These are phyloP conservation scores for Apiospora aurea DNA, from an alignment of 2,329 filamentous ascomycete species.

Conservation along the genomic window DNA sequence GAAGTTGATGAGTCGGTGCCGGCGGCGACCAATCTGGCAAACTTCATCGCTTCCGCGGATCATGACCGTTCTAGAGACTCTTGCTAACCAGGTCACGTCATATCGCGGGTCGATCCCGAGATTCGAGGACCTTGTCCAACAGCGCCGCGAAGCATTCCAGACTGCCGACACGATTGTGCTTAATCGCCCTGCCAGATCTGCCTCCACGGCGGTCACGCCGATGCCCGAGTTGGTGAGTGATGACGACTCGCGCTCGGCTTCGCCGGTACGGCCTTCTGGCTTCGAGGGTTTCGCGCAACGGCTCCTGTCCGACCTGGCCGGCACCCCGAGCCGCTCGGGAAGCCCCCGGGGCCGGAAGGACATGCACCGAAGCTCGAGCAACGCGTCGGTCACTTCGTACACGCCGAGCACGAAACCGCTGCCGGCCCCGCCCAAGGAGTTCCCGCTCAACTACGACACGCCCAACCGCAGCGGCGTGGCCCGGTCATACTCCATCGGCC, in stretches of 20 bases:
- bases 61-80: constrained; percentile 62
- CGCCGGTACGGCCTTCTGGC: constrained; percentile 60
- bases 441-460: constrained; percentile 47
- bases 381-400: constrained; percentile 36
- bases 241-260: constrained; percentile 56
- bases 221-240: constrained; percentile 50
- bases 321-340: constrained; percentile 58
- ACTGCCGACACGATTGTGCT: constrained; percentile 59
- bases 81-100: constrained; percentile 67
- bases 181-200: constrained; percentile 42
- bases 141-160: constrained; percentile 69
- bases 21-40: constrained; percentile 61
- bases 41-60: constrained; percentile 59
- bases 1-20: constrained; percentile 57
- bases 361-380: constrained; percentile 39
- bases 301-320: constrained; percentile 65
- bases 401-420: constrained; percentile 46
- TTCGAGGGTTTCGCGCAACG: constrained; percentile 70
- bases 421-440: constrained; percentile 52
- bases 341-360: constrained; percentile 61
- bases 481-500: constrained; percentile 50
- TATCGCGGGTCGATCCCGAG: constrained; percentile 72
- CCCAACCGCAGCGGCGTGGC: constrained; percentile 40
- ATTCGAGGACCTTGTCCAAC: constrained; percentile 75
- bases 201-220: constrained; percentile 36